Base-by-base conservation (phyloP, 2,329 filamentous ascomycete genomes). In the Berkeleyomyces basicola region DNA sequence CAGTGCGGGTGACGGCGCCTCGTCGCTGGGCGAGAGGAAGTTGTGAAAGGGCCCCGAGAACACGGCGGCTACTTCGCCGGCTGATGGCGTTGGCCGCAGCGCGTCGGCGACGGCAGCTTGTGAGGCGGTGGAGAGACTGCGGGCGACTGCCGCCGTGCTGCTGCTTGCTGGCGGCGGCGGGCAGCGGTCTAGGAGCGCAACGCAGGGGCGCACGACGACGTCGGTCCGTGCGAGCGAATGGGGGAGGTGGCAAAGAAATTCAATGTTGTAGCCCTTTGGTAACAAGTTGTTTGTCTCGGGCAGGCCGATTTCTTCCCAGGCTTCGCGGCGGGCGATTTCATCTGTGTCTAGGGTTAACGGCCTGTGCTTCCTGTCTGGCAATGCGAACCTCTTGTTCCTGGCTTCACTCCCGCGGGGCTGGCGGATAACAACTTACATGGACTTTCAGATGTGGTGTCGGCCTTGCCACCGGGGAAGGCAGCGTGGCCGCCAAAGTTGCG, bases 281-380 rank as follows among this genome's bases (percentile, higher is more conserved):
- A 96, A 79, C 65, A 82, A 81, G 63, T 71, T 69, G 70, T 90
- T 83, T 67, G 84, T 79, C 69, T 85, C 78, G 1, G 92, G 88
- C 2, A 97, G 82, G 1, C 92, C 92, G 67, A 97, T 96, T 72
- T 97, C 92, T 72, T 97, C 92, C 72, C 82, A 87, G 0, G 92
- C 91, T 77, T 97, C 92, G 66, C 92, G 83, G 31, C 92, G 83
- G 7, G 92, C 90, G 60, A 91, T 95, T 70, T 91, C 81, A 72
- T 89, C 89, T 74, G 77, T 77, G 51, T 4, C 11, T 4, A n/a
- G 44, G 40, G 23, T 23, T 57, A 37, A 63, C 57, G 44, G 44
- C 42, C 39, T 37, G 14, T 16, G 46, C 42, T 37, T 9, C 10
- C 23, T 42, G 14, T 4, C 23, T 36, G 49, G 53, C n/a, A 16